Percentiles rank a stretch among this genome's conserved stretches.
Conservation (phyloP, 2,329 filamentous ascomycete genomes). For the Colletotrichum sp. region DNA sequence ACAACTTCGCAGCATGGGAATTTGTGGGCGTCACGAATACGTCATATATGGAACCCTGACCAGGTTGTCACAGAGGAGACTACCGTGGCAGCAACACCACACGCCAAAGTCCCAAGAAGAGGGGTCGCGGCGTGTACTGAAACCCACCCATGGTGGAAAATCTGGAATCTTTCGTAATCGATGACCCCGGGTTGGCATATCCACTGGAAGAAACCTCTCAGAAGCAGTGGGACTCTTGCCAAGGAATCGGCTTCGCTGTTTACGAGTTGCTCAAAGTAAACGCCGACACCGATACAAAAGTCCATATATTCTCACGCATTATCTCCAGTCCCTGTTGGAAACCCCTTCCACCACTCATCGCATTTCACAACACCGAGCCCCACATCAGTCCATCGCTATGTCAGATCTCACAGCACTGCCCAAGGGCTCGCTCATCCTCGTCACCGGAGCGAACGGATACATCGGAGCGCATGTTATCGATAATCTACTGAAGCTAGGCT, state of each 20-base stretch:
- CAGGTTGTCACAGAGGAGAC: background rate
- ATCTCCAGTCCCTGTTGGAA: background rate
- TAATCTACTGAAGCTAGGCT: constrained; percentile 41
- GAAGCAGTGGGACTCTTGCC: background rate
- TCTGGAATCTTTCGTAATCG: background rate
- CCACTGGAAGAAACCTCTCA: background rate
- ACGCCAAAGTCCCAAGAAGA: background rate
- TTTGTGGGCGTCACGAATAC: background rate
- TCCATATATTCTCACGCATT: background rate
- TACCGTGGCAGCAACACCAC: background rate
- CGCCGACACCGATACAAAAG: background rate
- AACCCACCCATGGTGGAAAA: background rate
- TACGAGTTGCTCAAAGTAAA: background rate
- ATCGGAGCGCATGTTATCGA: constrained; percentile 44
- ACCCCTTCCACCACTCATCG: background rate
- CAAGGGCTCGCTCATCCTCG: constrained; percentile 37
- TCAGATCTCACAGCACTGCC: constrained; percentile 21
- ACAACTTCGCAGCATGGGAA: accelerated
- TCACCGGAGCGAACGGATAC: constrained; percentile 47
- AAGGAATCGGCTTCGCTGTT: background rate
- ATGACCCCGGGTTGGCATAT: background rate
- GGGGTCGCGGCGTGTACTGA: background rate
- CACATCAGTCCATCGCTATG: background rate
- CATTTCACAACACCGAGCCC: background rate
- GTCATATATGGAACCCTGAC: background rate